These are phyloP conservation scores for Kodamaea jinghongensis DNA, from an alignment of 805 yeast genomes.

Conservation along the genomic window DNA sequence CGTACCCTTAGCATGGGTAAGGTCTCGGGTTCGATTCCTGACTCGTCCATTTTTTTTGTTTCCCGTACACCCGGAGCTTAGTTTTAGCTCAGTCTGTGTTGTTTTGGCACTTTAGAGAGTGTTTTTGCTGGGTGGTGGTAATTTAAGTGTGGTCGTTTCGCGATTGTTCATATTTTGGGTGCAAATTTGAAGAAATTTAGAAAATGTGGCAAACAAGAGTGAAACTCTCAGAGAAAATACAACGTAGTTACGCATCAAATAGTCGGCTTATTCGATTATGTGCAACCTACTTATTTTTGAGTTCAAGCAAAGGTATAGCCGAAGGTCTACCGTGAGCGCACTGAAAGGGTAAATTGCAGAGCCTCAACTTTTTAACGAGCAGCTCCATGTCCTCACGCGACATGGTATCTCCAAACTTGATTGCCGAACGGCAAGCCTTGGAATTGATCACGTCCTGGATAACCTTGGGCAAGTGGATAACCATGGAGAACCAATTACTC, in stretches of 20 bases:
- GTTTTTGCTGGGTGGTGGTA: too few relatives aligned
- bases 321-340: conserved; percentile 91
- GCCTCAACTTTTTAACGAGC: conserved; percentile 40
- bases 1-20: conserved; percentile 78
- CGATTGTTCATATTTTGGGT: too few relatives aligned
- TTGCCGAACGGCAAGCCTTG: conserved; percentile 65
- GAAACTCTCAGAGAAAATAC: background rate
- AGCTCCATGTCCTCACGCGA: conserved; percentile 39
- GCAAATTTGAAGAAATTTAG: too few relatives aligned
- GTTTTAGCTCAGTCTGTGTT: background rate
- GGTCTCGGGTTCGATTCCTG: conserved; percentile 79
- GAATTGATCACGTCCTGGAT: conserved; percentile 52
- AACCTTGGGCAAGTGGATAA: conserved; percentile 45
- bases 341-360: conserved; percentile 62
- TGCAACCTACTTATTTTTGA: background rate
- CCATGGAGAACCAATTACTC: conserved; percentile 20
- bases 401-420: conserved; percentile 67
- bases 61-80: too few relatives aligned
- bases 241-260: background rate
- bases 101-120: background rate
- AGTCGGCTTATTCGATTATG: background rate
- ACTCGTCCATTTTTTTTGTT: conserved; percentile 60
- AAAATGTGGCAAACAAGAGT: too few relatives aligned
- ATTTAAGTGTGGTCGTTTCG: too few relatives aligned
- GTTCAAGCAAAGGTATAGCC: conserved; percentile 48